Evolutionary conservation across 2,329 filamentous ascomycete genomes (phyloP).

Genomic region (Aspergillus costaricaensis): DNA sequence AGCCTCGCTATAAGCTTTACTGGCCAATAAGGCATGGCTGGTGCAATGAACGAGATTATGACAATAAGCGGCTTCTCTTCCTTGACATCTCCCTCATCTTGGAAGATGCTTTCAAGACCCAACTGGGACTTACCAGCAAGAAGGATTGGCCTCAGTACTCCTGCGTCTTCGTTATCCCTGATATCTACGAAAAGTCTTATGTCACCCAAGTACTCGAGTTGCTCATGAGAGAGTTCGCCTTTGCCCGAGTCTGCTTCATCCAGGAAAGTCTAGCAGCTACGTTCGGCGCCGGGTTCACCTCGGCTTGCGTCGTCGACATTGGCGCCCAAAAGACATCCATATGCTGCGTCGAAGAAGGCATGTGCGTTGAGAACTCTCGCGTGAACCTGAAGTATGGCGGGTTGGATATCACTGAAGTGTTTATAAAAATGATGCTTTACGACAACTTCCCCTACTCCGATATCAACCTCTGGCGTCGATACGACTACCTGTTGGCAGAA

Average conservation of each 20-base stretch:
- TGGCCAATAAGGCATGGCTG: slow-evolving; percentile 88
- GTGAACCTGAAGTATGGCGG: slow-evolving; percentile 95
- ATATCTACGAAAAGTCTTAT: slow-evolving; percentile 93
- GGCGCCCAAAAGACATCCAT: slow-evolving; percentile 97
- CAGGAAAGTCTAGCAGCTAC: slow-evolving; percentile 94
- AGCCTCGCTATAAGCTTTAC: slow-evolving; percentile 85
- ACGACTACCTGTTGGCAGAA: slow-evolving; percentile 91
- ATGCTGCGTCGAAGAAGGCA: slow-evolving; percentile 93
- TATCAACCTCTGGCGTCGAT: slow-evolving; percentile 85
- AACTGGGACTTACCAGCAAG: slow-evolving; percentile 75
- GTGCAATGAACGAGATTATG: slow-evolving; percentile 88
- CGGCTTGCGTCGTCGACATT: slow-evolving; percentile 92
- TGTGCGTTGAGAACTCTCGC: slow-evolving; percentile 90
- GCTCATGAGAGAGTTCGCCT: slow-evolving; percentile 85
- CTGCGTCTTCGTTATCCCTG: slow-evolving; percentile 95
- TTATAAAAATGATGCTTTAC: slow-evolving; percentile 96
- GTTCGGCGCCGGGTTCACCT: slow-evolving; percentile 92
- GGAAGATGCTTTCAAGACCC: slow-evolving; percentile 81
- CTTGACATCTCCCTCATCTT: slow-evolving; percentile 86
- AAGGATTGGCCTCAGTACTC: slow-evolving; percentile 88
- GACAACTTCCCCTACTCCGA: slow-evolving; percentile 95
- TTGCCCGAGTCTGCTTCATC: slow-evolving; percentile 86
- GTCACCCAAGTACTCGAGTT: slow-evolving; percentile 83
- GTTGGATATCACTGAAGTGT: slow-evolving; percentile 87
- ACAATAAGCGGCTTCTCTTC: slow-evolving; percentile 74